Percentiles rank a stretch among this genome's conserved stretches.
Conservation (phyloP, 2,329 filamentous ascomycete genomes). For the Chrysoporthe cubensis region DNA sequence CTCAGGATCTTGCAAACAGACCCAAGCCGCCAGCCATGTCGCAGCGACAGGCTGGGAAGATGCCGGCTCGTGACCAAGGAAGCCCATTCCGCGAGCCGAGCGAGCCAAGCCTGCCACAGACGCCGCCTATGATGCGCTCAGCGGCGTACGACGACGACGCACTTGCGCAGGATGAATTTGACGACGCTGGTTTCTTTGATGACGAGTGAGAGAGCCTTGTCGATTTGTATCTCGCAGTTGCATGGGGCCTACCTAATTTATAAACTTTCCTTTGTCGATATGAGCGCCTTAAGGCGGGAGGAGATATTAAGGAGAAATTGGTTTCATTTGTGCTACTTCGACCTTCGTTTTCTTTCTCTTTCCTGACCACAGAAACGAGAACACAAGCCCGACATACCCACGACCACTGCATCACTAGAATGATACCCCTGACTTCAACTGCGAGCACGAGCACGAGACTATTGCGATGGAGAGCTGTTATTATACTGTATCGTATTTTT, state of each 20-base stretch:
- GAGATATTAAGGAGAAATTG: conserved; percentile 1
- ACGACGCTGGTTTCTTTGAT: conserved; percentile 58
- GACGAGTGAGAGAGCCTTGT: conserved; percentile 29
- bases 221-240: not conserved
- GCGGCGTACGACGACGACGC: conserved; percentile 66
- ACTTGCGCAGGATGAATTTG: conserved; percentile 57
- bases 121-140: conserved; percentile 64
- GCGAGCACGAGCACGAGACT: conserved; percentile 15
- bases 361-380: conserved; percentile 6
- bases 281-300: conserved; percentile 9
- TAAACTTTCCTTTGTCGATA: conserved; percentile 19
- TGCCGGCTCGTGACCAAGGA: conserved; percentile 38
- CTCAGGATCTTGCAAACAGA: conserved; percentile 51
- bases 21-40: conserved; percentile 38
- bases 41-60: conserved; percentile 45
- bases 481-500: not conserved
- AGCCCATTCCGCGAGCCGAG: conserved; percentile 50
- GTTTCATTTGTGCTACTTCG: not conserved
- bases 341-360: conserved; percentile 10
- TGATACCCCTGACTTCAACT: conserved; percentile 32
- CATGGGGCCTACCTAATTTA: not conserved
- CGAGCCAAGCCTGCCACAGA: conserved; percentile 49
- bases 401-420: conserved; percentile 31
- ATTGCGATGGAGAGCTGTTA: not conserved
- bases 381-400: conserved; percentile 12